Base-by-base conservation (phyloP, 1,284 basidiomycete genomes). In the Mycosarcoma mackinlayi region DNA sequence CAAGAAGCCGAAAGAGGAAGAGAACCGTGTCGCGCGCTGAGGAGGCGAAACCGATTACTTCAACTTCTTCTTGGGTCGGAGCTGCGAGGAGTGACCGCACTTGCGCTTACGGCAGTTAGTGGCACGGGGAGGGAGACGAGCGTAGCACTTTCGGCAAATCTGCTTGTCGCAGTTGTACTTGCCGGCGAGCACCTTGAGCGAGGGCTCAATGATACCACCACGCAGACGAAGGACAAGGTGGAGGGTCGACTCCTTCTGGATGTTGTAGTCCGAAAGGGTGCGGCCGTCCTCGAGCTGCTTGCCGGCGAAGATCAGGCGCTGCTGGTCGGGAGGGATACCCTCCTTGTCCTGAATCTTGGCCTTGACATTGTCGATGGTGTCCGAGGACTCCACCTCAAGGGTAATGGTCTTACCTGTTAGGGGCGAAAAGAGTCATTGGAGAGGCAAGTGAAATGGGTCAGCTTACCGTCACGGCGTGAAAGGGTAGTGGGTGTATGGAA, bases 101-200 rank as follows among this genome's bases (percentile, higher is more conserved):
- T 79, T 65, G 57, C 73, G 68, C 77, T 96, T 95, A 84, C 94
- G 89, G 90, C 95, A 98, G 89, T 98, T 98, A 87, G 94, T 97
- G 42, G 95, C 95, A 86, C 95, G 93, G 59, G 94, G 94, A 78
- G 95, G 94, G 78, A 98, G 94, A 83, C 96, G 95, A 54, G 95
- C 95, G 86, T 98, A 98, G 88, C 96, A 98, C 86, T 98, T 98
- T 85, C 95, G 94, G 89, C 95, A 98, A 83, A 98, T 83, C 79
- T 83, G 96, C 84, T 70, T 70, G 67, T 70, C 67, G 54, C 67
- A 69, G 66, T 69, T 69, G 60, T 69, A 69, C 88, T 97, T 98
- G 85, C 94, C 94, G 87, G 94, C 96, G 76, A 98, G 92, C 88
- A 92, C 79, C 80, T 83, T 83, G 76, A 83, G 80, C 58, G 81